Conservation (phyloP, 495 filamentous ascomycete species). For the Talaromyces trachyspermus region DNA sequence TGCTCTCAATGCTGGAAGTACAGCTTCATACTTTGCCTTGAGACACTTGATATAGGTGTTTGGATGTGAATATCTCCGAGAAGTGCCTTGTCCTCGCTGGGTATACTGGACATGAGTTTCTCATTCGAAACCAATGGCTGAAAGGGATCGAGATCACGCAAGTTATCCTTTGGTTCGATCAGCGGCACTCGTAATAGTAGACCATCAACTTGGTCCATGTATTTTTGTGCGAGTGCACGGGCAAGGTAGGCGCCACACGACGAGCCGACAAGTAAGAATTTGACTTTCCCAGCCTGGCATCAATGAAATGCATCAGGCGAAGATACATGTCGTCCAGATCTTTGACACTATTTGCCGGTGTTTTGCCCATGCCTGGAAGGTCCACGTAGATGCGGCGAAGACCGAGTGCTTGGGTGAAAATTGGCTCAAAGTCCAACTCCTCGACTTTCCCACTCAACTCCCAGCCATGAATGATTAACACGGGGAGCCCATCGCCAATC, state of each 20-base stretch:
- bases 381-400: conserved; percentile 24
- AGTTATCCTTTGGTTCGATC: conserved; percentile 20
- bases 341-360: conserved; percentile 21
- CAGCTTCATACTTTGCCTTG: conserved; percentile 19
- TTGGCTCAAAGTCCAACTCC: conserved; percentile 24
- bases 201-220: conserved; percentile 21
- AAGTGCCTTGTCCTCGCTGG: conserved; percentile 17
- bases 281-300: conserved; percentile 20
- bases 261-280: conserved; percentile 21
- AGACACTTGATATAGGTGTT: conserved; percentile 21
- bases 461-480: conserved; percentile 27
- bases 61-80: conserved; percentile 23
- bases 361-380: conserved; percentile 26
- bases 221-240: conserved; percentile 23
- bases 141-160: conserved; percentile 22
- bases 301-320: conserved; percentile 23
- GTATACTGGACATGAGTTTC: conserved; percentile 18
- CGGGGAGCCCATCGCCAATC: conserved; percentile 22
- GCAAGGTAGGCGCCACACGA: conserved; percentile 26
- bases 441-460: conserved; percentile 19
- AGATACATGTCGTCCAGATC: conserved; percentile 22
- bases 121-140: conserved; percentile 18
- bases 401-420: conserved; percentile 20
- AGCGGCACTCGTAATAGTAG: conserved; percentile 24
- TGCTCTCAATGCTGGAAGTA: conserved; percentile 17